Base-by-base conservation (phyloP, 768 basidiomycete genomes). In the Calvatia gigantea region DNA sequence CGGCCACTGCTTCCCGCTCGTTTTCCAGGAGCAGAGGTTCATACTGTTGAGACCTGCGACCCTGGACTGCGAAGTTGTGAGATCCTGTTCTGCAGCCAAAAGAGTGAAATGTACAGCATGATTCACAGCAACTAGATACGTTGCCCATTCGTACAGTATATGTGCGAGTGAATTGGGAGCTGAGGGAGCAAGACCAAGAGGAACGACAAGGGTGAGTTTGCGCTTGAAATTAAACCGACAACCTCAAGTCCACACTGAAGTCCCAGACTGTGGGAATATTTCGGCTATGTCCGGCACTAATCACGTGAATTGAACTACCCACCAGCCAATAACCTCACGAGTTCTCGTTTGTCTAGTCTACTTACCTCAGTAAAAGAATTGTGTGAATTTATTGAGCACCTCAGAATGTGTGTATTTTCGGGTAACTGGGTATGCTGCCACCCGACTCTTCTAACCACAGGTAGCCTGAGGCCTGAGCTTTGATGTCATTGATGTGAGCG, bases 1-100 rank as follows among this genome's bases (percentile, higher is more conserved):
- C 97, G 41, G 96, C 96, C 15, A 99, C 97, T 4, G 96, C 96
- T 73, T 98, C 96, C 58, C 96, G 82, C 77, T 99, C 96, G 68
- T 91, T 93, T 76, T 94, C 91, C 50, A 93, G 73, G 39, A 94
- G 79, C 54, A 94, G 70, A 19, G 91, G 91, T 67, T 94, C 91
- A 66, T 93, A 94, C 47, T 87, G 79, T 70, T 92, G 89, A 62
- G 90, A 88, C 79, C 81, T 87, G 68, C 86, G 87, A 67, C 89
- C 87, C 61, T 80, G 82, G 69, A 91, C 91, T 93, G 69, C 39
- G 69, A 60, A 54, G 56, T 32, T 57, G 62, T 57, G 61, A 62
- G 64, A 56, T 19, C 42, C 48, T 49, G 39, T 31, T 47, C 28
- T 54, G 32, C 60, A 23, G 21, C 14, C 43, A 51, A 43, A 60